A percentile compares a stretch with the other conserved stretches of the same genome.
Conservation (phyloP, 164 flowering plant genomes). For the Platanus orientalis region DNA sequence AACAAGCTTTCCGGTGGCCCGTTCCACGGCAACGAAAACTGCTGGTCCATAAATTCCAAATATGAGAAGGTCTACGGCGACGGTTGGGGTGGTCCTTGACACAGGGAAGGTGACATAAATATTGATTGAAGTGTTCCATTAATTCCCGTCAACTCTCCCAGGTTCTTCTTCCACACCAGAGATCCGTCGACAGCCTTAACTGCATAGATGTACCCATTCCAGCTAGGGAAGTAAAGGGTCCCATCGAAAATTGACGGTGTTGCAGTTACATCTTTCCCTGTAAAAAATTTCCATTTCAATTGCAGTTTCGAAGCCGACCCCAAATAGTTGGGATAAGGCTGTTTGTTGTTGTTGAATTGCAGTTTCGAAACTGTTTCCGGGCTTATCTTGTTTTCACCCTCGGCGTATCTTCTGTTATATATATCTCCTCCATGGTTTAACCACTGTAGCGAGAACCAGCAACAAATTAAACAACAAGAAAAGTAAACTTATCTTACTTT, state of each 20-base stretch:
- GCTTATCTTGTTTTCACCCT: slow-evolving; percentile 23
- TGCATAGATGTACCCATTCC: slow-evolving; percentile 41
- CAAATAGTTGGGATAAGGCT: too few relatives aligned
- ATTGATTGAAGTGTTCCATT: slow-evolving; percentile 2
- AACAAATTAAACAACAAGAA: neutral
- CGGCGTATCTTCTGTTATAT: slow-evolving; percentile 31
- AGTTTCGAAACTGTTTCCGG: slow-evolving; percentile 24
- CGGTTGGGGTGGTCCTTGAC: slow-evolving; percentile 38
- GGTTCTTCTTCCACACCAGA: slow-evolving; percentile 28
- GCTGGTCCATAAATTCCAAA: slow-evolving; percentile 35
- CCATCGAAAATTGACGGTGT: slow-evolving; percentile 35
- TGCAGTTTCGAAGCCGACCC: slow-evolving; percentile 19
- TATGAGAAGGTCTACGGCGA: slow-evolving; percentile 27
- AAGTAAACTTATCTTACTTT: neutral
- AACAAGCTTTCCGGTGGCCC: slow-evolving; percentile 27
- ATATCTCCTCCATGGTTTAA: slow-evolving; percentile 38
- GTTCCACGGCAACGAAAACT: slow-evolving; percentile 22
- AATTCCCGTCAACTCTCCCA: slow-evolving; percentile 26
- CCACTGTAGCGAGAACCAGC: slow-evolving; percentile 19
- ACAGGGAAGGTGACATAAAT: slow-evolving; percentile 22
- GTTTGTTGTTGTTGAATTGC: too few relatives aligned
- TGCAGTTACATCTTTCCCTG: slow-evolving; percentile 31
- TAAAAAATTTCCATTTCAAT: slow-evolving; percentile 31
- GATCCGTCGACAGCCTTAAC: slow-evolving; percentile 26
- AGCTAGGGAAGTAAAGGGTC: slow-evolving; percentile 33